Base-by-base conservation (phyloP, 805 yeast genomes). In the Yarrowia hollandica region DNA sequence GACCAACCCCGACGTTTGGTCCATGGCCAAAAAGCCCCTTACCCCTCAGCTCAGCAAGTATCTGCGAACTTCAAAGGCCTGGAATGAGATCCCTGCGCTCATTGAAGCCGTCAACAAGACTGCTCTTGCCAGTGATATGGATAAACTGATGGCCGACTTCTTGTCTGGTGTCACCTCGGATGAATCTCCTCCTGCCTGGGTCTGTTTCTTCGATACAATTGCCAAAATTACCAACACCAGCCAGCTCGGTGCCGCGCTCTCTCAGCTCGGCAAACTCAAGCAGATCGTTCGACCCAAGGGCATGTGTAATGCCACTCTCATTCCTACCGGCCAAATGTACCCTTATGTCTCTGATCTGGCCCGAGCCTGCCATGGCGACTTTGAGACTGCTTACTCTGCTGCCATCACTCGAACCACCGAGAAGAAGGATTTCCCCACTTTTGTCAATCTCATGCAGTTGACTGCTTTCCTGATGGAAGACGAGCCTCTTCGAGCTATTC, bases 1-100 rank as follows among this genome's bases (percentile, higher is more conserved):
- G 57, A 70, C 75, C 31, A 74, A 79, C 58, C 68, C 72, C 1
- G 52, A 54, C 0, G 42, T 62, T 1, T 71, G 73, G 74, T 42
- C 60, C 7, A 14, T 60, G n/a, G 56, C 61, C 0, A 52, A 52
- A 26, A 52, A 52, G 16, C 58, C 58, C 6, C 58, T 52, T 0
- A 37, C 42, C 12, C 44, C 58, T 21, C 58, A 52, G 18, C 19
- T 52, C 26, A 37, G 44, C 44, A 52, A 52, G 58, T 52, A 35
- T 37, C 42, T 52, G 14, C 12, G 44, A 9, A 35, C 35, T 12
- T 35, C 44, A 5, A 52, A 52, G 26, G 58, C 58, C 14, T 52
- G 58, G 58, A 15, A 23, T 26, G 58, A 35, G 26, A 35, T 52
- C 16, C 58, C 58, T 4, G 42, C 44, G 5, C 35, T 52, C 1